A percentile compares a stretch with the other conserved stretches of the same genome.
Conservation (phyloP, 225 moss, liverwort and hornwort species). For the Bryoerythrophyllum caledonicum region DNA sequence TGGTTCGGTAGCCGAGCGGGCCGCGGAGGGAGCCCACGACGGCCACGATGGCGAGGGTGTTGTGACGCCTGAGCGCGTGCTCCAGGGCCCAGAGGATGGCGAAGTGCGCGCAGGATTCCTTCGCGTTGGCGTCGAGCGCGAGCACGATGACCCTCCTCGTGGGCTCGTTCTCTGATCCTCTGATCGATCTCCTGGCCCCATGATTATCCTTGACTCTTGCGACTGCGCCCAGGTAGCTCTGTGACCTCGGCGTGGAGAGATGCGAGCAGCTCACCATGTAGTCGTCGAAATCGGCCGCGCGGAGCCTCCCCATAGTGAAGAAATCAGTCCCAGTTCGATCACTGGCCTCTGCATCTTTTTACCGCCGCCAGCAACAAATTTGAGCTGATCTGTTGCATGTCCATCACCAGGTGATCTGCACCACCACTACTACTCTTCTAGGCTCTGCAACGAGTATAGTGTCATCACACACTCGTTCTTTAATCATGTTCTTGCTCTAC, state of each 20-base stretch:
- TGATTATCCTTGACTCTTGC: conserved; percentile 14
- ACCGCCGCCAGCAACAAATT: no score
- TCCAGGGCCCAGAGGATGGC: conserved; percentile 43
- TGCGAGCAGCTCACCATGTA: background rate
- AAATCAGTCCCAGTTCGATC: background rate
- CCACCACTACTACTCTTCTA: background rate
- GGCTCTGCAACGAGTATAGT: background rate
- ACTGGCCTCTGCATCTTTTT: background rate
- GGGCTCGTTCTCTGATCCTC: no score
- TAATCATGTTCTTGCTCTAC: background rate
- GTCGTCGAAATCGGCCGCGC: background rate
- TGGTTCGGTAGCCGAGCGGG: conserved; percentile 31
- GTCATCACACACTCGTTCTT: background rate
- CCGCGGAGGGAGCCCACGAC: conserved; percentile 34
- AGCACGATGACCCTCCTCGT: conserved; percentile 26
- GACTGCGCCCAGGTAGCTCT: conserved; percentile 4
- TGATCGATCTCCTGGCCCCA: no score
- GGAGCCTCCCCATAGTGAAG: background rate
- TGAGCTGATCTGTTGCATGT: background rate
- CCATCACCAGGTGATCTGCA: background rate
- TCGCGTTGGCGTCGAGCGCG: conserved; percentile 40
- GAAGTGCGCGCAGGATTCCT: conserved; percentile 13
- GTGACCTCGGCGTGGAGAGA: conserved; percentile 3
- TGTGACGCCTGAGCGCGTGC: conserved; percentile 37
- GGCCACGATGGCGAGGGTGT: conserved; percentile 33